phyloP scores from a whole-genome alignment of 208 protist species.

The Acanthamoeba royreba region DNA sequence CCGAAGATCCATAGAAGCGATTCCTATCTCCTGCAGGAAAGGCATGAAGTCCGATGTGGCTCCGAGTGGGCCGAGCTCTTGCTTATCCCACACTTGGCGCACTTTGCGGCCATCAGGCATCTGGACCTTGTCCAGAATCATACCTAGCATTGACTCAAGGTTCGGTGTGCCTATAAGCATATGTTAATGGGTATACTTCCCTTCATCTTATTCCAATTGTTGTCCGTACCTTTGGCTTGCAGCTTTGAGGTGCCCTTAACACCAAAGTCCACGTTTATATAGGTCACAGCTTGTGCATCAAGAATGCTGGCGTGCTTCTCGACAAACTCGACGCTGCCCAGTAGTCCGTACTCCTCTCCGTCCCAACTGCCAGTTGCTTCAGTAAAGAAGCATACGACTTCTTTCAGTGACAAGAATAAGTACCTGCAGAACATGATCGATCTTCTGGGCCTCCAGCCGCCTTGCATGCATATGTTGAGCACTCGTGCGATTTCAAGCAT shows the following conservation, averaged over 20 bases:
- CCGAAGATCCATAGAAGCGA: not conserved
- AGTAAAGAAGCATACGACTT: not conserved
- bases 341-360: conserved; percentile 47
- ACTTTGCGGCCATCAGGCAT: not conserved
- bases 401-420: no score
- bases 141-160: not conserved
- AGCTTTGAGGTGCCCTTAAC: not conserved
- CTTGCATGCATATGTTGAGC: no score
- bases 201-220: not conserved
- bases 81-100: not conserved
- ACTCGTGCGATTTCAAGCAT: no score
- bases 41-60: conserved; percentile 19
- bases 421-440: no score
- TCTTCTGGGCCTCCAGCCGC: no score
- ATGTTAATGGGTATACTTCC: not conserved
- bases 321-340: conserved; percentile 42
- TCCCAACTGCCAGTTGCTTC: conserved; percentile 22
- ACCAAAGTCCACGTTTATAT: conserved; percentile 44
- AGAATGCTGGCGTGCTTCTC: conserved; percentile 2
- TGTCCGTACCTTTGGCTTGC: not conserved
- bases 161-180: not conserved
- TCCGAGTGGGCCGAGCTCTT: not conserved
- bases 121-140: not conserved
- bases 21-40: conserved; percentile 18
- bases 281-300: not conserved